Evolutionary conservation across 768 basidiomycete species (phyloP), one percentile per base, ranked within the genome.

Genomic region (Suillus weaverae): DNA sequence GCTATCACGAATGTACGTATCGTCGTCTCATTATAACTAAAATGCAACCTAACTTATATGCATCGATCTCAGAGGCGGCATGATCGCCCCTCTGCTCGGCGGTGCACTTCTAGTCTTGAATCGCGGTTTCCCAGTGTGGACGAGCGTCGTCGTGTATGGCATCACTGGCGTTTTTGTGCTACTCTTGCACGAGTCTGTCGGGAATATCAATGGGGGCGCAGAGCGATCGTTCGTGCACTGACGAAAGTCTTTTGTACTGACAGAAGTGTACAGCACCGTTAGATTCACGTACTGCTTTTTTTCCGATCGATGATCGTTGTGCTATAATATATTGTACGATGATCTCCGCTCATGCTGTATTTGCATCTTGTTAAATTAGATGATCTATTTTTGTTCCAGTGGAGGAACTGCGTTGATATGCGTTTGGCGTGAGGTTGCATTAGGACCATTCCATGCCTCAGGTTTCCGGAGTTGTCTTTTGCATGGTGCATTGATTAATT

Each of bases 81-180:
- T 95, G 89, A 88, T 92, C 36, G 94, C 92, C 0, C 94, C 94
- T 1, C 81, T 95, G 41, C 75, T 91, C 6, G 94, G 94, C 1
- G 94, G 94, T 0, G 73, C 79, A 26, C 83, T 95, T 5, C 81
- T 95, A 41, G 83, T 85, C 73, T 78, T 94, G 53, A 79, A 88
- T 71, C 80, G 83, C 9, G 83, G 90, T 1, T 80, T 93, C 61
- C 93, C 93, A 0, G 91, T 95, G 32, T 93, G 92, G 67, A 82
- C 85, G 48, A 91, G 91, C 74, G 85, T 88, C 60, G 83, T 78
- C 4, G 81, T 89, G 38, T 92, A 94, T 73, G 69, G 83, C 43
- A 65, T 89, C 63, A 87, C 90, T 35, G 89, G 86, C 5, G 64
- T 82, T 10, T 91, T 84, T 69, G 86, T 92, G 11, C 72, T 92